A percentile compares a stretch with the other conserved stretches of the same genome.
Evolutionary conservation across 2,329 filamentous ascomycete species (phyloP).

Genomic region (Magnaporthiopsis incrustans): DNA sequence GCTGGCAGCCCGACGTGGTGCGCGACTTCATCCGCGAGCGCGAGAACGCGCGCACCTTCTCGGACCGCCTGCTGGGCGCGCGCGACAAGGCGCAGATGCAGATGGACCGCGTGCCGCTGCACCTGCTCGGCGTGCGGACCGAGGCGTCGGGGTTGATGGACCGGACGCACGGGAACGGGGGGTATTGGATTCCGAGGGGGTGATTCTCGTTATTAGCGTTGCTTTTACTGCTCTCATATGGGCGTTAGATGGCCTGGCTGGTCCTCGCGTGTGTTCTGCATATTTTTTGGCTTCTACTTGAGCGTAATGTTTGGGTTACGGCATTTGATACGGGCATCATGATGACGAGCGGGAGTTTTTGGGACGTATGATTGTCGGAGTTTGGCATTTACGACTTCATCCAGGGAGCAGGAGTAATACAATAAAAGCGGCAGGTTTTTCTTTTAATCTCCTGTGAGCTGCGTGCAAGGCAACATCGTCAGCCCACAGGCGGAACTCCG

Average conservation of each 20-base stretch:
- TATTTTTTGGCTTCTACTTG: not conserved
- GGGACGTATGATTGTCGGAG: not conserved
- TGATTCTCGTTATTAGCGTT: too few species aligned
- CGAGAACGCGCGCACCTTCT: constrained; percentile 32
- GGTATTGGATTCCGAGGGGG: constrained; percentile 35
- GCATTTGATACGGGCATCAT: not conserved
- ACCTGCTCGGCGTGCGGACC: constrained; percentile 50
- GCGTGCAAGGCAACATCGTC: too few species aligned
- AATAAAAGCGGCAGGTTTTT: too few species aligned
- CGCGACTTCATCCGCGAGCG: constrained; percentile 28
- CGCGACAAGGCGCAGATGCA: constrained; percentile 42
- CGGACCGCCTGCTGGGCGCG: constrained; percentile 38
- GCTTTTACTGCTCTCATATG: too few species aligned
- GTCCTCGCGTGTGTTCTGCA: not conserved
- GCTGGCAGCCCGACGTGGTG: constrained; percentile 35
- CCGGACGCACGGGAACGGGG: constrained; percentile 38
- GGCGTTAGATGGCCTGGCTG: not conserved
- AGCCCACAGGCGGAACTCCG: not conserved
- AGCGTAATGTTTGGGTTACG: not conserved
- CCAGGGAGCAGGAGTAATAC: not conserved
- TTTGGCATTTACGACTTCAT: not conserved
- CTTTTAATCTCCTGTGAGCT: too few species aligned
- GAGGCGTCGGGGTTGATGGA: constrained; percentile 39
- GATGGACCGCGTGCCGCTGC: constrained; percentile 50
- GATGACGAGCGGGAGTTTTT: not conserved